Percentiles rank a stretch among this genome's conserved stretches.
Conservation (phyloP, 352 stramenopile genomes). For the Globisporangium ultimum region DNA sequence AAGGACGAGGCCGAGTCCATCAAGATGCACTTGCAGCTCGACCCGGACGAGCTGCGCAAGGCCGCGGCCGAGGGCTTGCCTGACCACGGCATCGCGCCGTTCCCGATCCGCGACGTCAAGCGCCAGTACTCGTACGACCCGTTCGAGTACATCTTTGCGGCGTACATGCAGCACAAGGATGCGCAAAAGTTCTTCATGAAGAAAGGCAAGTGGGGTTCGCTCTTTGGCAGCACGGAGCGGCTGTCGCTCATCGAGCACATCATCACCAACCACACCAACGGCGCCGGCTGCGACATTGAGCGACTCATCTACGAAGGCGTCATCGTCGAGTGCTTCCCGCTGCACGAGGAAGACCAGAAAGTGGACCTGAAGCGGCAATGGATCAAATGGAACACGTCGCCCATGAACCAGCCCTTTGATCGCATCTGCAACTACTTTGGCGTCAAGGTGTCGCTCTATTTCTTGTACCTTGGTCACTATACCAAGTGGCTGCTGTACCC, state of each 20-base stretch:
- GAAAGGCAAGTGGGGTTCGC: slow-evolving; percentile 53
- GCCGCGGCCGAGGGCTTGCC: slow-evolving; percentile 71
- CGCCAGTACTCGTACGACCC: slow-evolving; percentile 68
- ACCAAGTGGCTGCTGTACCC: slow-evolving; percentile 95
- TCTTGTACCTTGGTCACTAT: slow-evolving; percentile 96
- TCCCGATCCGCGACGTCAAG: slow-evolving; percentile 80
- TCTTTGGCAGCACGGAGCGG: slow-evolving; percentile 76
- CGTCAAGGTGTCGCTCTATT: slow-evolving; percentile 96
- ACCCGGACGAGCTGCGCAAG: slow-evolving; percentile 51
- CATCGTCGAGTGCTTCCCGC: slow-evolving; percentile 74
- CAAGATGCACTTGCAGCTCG: slow-evolving; percentile 73
- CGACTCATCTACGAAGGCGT: slow-evolving; percentile 70
- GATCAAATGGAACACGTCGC: slow-evolving; percentile 65
- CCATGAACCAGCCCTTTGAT: slow-evolving; percentile 80
- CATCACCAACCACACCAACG: slow-evolving; percentile 69
- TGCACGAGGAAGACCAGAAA: slow-evolving; percentile 73
- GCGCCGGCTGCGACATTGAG: slow-evolving; percentile 68
- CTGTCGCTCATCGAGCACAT: slow-evolving; percentile 83
- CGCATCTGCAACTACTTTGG: slow-evolving; percentile 84
- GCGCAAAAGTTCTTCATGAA: slow-evolving; percentile 65
- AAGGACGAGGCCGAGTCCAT: slow-evolving; percentile 64
- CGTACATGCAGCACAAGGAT: slow-evolving; percentile 70
- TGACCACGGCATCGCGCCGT: slow-evolving; percentile 69
- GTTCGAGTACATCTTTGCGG: slow-evolving; percentile 85
- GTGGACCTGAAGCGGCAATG: slow-evolving; percentile 54